A percentile compares a stretch with the other conserved stretches of the same genome.
Conservation (phyloP, 2,329 filamentous ascomycete genomes). For the Fusarium pininemorale region DNA sequence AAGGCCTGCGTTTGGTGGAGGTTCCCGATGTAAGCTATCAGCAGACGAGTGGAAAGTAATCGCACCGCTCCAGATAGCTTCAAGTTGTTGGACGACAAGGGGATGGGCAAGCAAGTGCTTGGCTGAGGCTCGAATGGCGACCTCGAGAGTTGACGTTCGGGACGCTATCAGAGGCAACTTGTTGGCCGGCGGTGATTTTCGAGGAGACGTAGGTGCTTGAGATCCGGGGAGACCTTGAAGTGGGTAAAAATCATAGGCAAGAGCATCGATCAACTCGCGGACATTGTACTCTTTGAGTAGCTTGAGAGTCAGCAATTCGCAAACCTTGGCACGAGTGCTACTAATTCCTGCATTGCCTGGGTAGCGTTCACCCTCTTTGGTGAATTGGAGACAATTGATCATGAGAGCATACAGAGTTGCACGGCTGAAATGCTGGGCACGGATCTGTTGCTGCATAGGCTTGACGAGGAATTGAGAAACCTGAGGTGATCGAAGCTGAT, state of each 20-base stretch:
- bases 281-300: constrained; percentile 89
- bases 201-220: constrained; percentile 47
- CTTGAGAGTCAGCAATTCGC: constrained; percentile 90
- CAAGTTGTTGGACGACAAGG: constrained; percentile 91
- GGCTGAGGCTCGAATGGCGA: constrained; percentile 90
- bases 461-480: constrained; percentile 96
- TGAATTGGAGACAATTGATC: constrained; percentile 93
- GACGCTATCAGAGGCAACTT: constrained; percentile 67
- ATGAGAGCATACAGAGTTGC: constrained; percentile 90
- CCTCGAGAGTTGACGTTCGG: constrained; percentile 88
- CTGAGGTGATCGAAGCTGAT: constrained; percentile 93
- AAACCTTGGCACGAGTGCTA: constrained; percentile 85
- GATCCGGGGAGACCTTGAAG: constrained; percentile 77
- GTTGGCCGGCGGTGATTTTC: constrained; percentile 49
- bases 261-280: constrained; percentile 88
- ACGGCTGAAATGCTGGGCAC: constrained; percentile 81
- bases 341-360: constrained; percentile 86
- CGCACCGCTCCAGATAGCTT: constrained; percentile 95
- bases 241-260: constrained; percentile 95
- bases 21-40: constrained; percentile 79
- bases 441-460: constrained; percentile 91
- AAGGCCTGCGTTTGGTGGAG: constrained; percentile 39
- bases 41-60: constrained; percentile 93
- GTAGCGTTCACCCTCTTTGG: constrained; percentile 83
- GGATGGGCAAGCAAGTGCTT: constrained; percentile 94